Evolutionary conservation across 1,284 basidiomycete species (phyloP), one percentile per base, ranked within the genome.

Genomic region (Agroathelia rolfsii): DNA sequence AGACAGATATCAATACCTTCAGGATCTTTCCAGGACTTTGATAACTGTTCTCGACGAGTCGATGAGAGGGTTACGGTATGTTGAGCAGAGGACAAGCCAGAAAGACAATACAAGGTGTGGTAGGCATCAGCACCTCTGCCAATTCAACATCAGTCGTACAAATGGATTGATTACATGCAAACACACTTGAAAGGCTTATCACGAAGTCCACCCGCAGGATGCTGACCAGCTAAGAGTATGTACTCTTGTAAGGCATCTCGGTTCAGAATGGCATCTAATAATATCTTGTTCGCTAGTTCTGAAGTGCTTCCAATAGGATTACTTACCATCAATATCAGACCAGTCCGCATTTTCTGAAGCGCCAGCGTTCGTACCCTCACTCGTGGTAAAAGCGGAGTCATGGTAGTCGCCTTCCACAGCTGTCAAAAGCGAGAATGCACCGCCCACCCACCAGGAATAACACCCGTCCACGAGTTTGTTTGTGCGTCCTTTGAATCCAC

Each of bases 391-490:
- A n/a, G n/a, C 46, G 15, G 36, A 48, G 41, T 55, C 43, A 5
- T 29, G 39, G 31, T 49, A 42, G 15, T 46, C 40, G 30, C 34
- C 20, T 28, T 57, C 72, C 1, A 83, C 55, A 8, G 83, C 76
- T 34, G 85, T 82, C 0, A 95, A 59, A 7, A 96, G 60, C 0
- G 75, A 69, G 51, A 95, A 86, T n/a, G 83, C 72, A 0, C 93
- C 93, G 2, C 87, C 94, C 17, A 93, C 87, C 85, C 92, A 98
- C 95, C 95, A 98, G 19, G 86, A 81, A 56, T 98, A 99, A 58
- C 95, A 99, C 3, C 94, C 95, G 50, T 99, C 95, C 0, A 99
- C 94, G 9, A 99, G 72, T 58, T 99, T 99, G 56, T 98, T 99
- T 38, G 88, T 89, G 26, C 95, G 67, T 0, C 95, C 95, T 28